Base-by-base conservation (phyloP, 2,329 filamentous ascomycete species). In the Thermoascus crustaceus region DNA sequence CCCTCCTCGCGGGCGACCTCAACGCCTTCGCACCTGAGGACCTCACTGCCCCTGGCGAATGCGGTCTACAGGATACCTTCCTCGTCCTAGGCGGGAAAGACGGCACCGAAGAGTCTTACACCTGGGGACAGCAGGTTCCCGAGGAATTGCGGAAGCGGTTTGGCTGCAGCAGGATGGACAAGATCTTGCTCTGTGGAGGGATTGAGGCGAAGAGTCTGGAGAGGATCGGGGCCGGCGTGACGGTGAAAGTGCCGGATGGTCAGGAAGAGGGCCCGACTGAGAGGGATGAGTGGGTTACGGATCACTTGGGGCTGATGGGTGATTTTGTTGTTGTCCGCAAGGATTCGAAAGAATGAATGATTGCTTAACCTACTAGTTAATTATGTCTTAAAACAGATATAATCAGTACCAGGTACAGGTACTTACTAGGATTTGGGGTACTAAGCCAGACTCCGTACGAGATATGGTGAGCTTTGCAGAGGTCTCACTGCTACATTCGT, bases 11-110 rank as follows among this genome's bases (percentile, higher is more conserved):
- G 0, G 75, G 75, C 0, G 73, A 78, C 46, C 63, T 76, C 27
- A 78, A 78, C 41, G 72, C 74, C 14, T 75, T 77, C 20, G 62
- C 76, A 41, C 61, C 62, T 0, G 75, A 73, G 35, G 74, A 78
- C 47, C 47, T 50, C 6, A 61, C 57, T 1, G 49, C 75, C 6
- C 71, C 71, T 35, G 44, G 47, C 0, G 66, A 72, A 0, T 72
- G 73, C 36, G 43, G 49, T 0, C 63, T 78, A 2, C 57, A 62
- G 21, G 75, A 78, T 44, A 67, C 70, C 0, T 78, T 68, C 42
- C 58, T 78, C 2, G 62, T 66, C 37, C 58, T 65, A 3, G 72
- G 72, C 0, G 72, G 71, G 0, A 34, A 55, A 23, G 73, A 76
- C 39, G 67, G 68, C 26, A 61, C 55, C n/a, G 65, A 69, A 2